Evolutionary conservation across 2,329 filamentous ascomycete genomes (phyloP).

Genomic region (Sordariomycetes sp.): DNA sequence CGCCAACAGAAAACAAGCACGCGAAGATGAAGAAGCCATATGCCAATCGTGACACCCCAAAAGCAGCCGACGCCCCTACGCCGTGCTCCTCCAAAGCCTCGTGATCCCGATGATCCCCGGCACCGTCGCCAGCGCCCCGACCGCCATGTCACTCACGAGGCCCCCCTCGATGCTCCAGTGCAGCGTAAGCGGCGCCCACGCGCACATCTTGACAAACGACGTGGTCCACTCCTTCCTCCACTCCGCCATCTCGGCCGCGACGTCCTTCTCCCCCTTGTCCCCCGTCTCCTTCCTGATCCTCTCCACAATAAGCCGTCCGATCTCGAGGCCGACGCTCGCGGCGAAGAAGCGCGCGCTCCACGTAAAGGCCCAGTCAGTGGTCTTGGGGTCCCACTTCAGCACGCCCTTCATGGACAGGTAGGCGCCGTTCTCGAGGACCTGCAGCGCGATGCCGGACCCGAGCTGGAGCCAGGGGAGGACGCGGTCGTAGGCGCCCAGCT

Average conservation of each 20-base stretch:
- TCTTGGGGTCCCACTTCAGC: conserved; percentile 40
- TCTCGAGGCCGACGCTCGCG: conserved; percentile 62
- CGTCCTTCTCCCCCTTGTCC: conserved; percentile 14
- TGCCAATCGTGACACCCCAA: neutral
- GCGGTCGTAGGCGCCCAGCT: conserved; percentile 26
- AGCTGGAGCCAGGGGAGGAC: conserved; percentile 57
- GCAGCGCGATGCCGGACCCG: conserved; percentile 52
- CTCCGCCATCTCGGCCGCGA: conserved; percentile 20
- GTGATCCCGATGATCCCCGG: conserved; percentile 24
- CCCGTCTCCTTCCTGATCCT: conserved; percentile 20
- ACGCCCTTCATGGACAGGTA: conserved; percentile 66
- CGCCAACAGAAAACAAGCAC: too few relatives aligned
- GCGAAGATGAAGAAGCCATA: too few relatives aligned
- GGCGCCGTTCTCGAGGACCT: conserved; percentile 71
- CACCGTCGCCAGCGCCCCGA: conserved; percentile 19
- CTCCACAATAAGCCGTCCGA: conserved; percentile 47
- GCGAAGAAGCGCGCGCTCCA: conserved; percentile 76
- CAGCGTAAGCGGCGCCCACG: conserved; percentile 70
- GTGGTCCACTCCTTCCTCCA: conserved; percentile 46
- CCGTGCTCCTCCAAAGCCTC: conserved; percentile 21
- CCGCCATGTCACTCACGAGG: conserved; percentile 16
- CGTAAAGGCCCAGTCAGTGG: conserved; percentile 46
- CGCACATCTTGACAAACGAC: conserved; percentile 54
- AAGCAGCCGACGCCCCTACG: conserved; percentile 5
- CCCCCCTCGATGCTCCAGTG: conserved; percentile 70